These are phyloP conservation scores for Cladosporium sp. DNA, from an alignment of 2,329 filamentous ascomycete species.

Conservation along the genomic window DNA sequence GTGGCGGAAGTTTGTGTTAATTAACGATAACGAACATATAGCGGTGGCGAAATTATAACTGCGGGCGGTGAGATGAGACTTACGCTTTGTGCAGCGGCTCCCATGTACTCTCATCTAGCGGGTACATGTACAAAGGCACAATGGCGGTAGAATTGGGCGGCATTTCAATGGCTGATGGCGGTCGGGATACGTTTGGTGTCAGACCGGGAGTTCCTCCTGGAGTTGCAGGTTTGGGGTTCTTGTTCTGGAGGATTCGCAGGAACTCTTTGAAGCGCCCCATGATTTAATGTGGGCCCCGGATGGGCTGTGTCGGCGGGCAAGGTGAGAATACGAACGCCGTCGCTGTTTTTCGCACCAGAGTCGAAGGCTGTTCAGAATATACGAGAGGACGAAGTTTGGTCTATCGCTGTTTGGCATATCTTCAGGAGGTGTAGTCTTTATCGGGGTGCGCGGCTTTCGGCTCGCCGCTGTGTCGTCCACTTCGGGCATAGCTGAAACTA, in stretches of 20 bases:
- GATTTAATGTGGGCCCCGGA: slow-evolving; percentile 5
- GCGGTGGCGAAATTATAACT: slow-evolving; percentile 1
- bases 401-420: neutral
- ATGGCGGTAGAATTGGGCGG: slow-evolving; percentile 26
- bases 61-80: slow-evolving; percentile 2
- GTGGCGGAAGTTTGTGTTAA: neutral
- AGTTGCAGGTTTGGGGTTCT: slow-evolving; percentile 19
- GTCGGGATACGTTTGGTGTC: slow-evolving; percentile 18
- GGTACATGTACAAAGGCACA: slow-evolving; percentile 30
- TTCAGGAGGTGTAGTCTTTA: slow-evolving; percentile 13
- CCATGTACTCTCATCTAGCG: slow-evolving; percentile 27
- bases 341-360: neutral
- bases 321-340: neutral
- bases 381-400: neutral
- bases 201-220: slow-evolving; percentile 14
- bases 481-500: slow-evolving; percentile 7
- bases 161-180: slow-evolving; percentile 14
- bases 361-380: neutral
- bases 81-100: slow-evolving; percentile 27
- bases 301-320: neutral
- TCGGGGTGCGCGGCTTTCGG: slow-evolving; percentile 6
- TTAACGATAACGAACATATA: neutral
- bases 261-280: slow-evolving; percentile 23
- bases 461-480: slow-evolving; percentile 1
- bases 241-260: slow-evolving; percentile 21